phyloP scores from a whole-genome alignment of 768 basidiomycete species.

The Tylopilus sp. region DNA sequence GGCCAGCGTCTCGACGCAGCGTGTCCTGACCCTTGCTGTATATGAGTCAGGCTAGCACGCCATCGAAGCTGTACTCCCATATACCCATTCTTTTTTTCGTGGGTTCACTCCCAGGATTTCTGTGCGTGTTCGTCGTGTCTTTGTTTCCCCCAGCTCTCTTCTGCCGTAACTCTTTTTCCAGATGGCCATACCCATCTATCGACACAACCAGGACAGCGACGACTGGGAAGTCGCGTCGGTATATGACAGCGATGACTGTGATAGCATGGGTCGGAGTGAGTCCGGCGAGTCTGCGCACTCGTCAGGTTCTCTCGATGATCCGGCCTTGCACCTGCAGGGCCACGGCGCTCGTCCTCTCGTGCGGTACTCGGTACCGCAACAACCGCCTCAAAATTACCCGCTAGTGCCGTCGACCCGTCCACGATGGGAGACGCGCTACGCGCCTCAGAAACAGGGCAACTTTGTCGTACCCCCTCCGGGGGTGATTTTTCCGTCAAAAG shows the following conservation, averaged over 20 bases:
- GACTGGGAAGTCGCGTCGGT: conserved; percentile 31
- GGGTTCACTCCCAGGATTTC: conserved; percentile 3
- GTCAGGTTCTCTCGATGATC: conserved; percentile 4
- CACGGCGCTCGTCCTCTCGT: conserved; percentile 1
- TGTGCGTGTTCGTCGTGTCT: neutral
- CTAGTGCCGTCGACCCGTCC: neutral
- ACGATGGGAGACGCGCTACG: conserved; percentile 9
- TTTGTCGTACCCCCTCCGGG: conserved; percentile 27
- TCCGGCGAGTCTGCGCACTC: conserved; percentile 12
- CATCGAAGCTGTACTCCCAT: conserved; percentile 2
- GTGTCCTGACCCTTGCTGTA: conserved; percentile 26
- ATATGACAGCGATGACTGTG: conserved; percentile 29
- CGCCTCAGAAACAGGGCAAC: conserved; percentile 8
- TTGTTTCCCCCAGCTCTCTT: neutral
- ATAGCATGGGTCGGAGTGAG: conserved; percentile 21
- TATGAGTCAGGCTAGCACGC: conserved; percentile 14
- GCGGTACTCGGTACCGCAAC: conserved; percentile 18
- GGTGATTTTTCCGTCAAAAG: conserved; percentile 22
- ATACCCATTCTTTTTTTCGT: neutral
- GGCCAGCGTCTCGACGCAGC: conserved; percentile 21
- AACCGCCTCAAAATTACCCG: conserved; percentile 10
- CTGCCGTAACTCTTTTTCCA: neutral
- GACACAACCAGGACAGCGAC: conserved; percentile 21
- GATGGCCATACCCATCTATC: conserved; percentile 27
- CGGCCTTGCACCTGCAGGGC: conserved; percentile 7